Conservation (phyloP, 768 basidiomycete genomes). For the Suillus alpinus region DNA sequence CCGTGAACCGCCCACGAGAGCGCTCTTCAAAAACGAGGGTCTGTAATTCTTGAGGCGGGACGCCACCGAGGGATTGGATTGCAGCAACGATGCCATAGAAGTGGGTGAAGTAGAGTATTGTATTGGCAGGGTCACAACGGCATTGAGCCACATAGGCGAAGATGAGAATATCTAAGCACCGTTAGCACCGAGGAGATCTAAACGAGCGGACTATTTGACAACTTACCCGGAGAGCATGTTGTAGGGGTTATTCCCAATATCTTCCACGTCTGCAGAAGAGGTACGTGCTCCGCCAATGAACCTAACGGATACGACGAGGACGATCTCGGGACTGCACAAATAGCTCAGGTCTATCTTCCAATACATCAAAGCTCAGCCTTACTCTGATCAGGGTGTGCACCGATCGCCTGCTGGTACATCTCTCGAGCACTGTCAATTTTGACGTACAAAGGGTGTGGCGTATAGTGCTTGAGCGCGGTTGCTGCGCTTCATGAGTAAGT, state of each 20-base stretch:
- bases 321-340: slow-evolving; percentile 50
- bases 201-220: neutral
- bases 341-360: slow-evolving; percentile 5
- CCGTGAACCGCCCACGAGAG: slow-evolving; percentile 61
- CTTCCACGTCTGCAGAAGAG: slow-evolving; percentile 39
- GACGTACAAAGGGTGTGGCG: slow-evolving; percentile 42
- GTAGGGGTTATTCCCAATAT: slow-evolving; percentile 64
- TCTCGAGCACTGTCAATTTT: slow-evolving; percentile 61
- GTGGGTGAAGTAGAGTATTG: slow-evolving; percentile 60
- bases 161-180: slow-evolving; percentile 56
- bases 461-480: slow-evolving; percentile 43
- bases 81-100: slow-evolving; percentile 50
- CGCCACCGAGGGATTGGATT: slow-evolving; percentile 48
- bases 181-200: slow-evolving; percentile 1
- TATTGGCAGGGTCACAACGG: slow-evolving; percentile 71
- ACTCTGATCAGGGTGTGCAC: slow-evolving; percentile 80
- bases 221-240: slow-evolving; percentile 63
- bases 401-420: slow-evolving; percentile 69
- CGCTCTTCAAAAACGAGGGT: slow-evolving; percentile 60
- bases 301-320: slow-evolving; percentile 36
- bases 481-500: slow-evolving; percentile 33
- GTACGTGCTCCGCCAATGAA: slow-evolving; percentile 37
- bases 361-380: slow-evolving; percentile 18
- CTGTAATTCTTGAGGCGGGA: slow-evolving; percentile 47
- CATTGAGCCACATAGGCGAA: slow-evolving; percentile 81